Percentiles rank a stretch among this genome's conserved stretches.
Conservation (phyloP, 441 rosid species). For the Pelargonium myrrhifolium region DNA sequence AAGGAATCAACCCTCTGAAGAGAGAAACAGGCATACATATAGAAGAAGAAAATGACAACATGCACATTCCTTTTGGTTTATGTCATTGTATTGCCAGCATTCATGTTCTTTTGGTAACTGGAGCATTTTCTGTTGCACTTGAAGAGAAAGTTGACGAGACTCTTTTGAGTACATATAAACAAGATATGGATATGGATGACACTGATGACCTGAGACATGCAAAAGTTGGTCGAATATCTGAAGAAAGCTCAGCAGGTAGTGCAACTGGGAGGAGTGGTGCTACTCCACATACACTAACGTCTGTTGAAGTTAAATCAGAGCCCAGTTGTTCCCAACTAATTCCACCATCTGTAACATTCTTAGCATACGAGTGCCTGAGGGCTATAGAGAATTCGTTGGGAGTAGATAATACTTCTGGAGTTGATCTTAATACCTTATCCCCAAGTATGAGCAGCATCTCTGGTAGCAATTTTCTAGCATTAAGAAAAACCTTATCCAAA, state of each 20-base stretch:
- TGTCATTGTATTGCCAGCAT: constrained; percentile 60
- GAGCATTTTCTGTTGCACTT: constrained; percentile 54
- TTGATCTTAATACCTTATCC: constrained; percentile 30
- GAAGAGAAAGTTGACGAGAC: constrained; percentile 36
- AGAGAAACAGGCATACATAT: constrained; percentile 74
- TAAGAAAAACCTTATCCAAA: constrained; percentile 47
- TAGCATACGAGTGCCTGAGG: constrained; percentile 67
- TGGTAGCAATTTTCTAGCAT: constrained; percentile 41
- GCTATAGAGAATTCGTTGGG: constrained; percentile 64
- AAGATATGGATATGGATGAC: constrained; percentile 46
- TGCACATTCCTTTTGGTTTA: constrained; percentile 55
- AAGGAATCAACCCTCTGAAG: constrained; percentile 82
- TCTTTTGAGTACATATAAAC: constrained; percentile 23
- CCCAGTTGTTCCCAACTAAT: constrained; percentile 27
- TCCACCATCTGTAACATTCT: constrained; percentile 56
- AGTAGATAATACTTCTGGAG: constrained; percentile 41
- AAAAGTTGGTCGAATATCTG: constrained; percentile 78
- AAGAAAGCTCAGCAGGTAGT: constrained; percentile 64
- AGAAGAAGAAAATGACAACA: constrained; percentile 68
- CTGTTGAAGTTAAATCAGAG: constrained; percentile 35
- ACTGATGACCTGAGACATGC: constrained; percentile 47
- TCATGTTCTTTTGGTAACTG: constrained; percentile 70
- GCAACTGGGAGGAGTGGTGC: constrained; percentile 43
- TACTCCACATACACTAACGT: constrained; percentile 32
- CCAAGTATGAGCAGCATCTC: constrained; percentile 32